A percentile compares a stretch with the other conserved stretches of the same genome.
phyloP scores from a whole-genome alignment of 495 filamentous ascomycete species.

The Halenospora varia region DNA sequence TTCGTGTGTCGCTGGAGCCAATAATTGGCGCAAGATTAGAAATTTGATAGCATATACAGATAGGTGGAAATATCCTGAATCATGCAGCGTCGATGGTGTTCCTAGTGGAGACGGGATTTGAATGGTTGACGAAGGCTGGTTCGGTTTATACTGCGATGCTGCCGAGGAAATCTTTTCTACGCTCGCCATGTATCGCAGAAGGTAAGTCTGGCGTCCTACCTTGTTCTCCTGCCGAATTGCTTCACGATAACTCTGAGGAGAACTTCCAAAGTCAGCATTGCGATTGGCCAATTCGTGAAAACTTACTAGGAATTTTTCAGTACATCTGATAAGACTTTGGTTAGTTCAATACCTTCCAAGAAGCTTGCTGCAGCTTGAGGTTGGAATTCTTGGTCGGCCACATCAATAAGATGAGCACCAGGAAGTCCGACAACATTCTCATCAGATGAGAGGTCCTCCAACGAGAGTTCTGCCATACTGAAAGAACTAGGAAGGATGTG shows the following conservation, averaged over 20 bases:
- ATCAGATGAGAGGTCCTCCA: constrained; percentile 15
- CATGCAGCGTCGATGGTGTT: constrained; percentile 2
- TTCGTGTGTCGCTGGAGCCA: constrained; percentile 17
- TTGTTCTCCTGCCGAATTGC: constrained; percentile 2
- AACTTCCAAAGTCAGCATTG: background rate
- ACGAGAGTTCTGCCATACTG: constrained; percentile 1
- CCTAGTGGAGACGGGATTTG: too few relatives aligned
- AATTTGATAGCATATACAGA: constrained; percentile 17
- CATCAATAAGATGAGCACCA: background rate
- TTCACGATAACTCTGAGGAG: constrained; percentile 9
- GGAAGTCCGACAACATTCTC: constrained; percentile 15
- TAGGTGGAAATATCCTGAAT: constrained; percentile 14
- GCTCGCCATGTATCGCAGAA: background rate
- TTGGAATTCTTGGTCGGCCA: constrained; percentile 2
- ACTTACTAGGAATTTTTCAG: constrained; percentile 7
- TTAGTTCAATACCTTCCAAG: constrained; percentile 10
- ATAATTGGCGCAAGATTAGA: constrained; percentile 16
- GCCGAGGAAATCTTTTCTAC: too few relatives aligned
- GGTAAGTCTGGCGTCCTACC: background rate
- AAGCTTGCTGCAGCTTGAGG: background rate
- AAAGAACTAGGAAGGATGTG: constrained; percentile 20
- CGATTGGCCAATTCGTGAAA: background rate
- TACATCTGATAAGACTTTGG: constrained; percentile 1
- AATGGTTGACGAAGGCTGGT: too few relatives aligned
- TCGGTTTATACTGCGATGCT: too few relatives aligned